A percentile compares a stretch with the other conserved stretches of the same genome.
Conservation (phyloP, 2,329 filamentous ascomycete species). For the Paraphaeosphaeria minitans region DNA sequence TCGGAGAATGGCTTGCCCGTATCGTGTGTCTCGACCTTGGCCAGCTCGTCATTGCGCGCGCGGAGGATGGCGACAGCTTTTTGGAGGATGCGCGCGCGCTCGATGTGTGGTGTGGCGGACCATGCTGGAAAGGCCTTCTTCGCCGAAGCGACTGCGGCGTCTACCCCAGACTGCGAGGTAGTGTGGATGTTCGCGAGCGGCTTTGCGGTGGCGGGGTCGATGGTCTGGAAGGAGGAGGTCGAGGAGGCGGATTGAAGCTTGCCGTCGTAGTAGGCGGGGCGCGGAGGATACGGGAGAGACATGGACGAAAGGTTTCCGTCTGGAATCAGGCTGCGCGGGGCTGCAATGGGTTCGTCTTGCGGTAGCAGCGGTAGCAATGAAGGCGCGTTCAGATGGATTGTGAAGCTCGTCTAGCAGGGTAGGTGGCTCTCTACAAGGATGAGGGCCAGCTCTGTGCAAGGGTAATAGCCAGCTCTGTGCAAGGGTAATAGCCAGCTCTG, state of each 20-base stretch:
- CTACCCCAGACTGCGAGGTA: constrained; percentile 69
- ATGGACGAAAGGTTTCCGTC: constrained; percentile 16
- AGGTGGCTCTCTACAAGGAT: neutral
- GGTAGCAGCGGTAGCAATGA: constrained; percentile 10
- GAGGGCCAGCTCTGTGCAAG: too few relatives aligned
- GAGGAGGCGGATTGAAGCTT: constrained; percentile 66
- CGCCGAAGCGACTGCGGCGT: constrained; percentile 74
- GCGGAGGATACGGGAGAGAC: constrained; percentile 54
- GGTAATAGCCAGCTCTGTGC: too few relatives aligned
- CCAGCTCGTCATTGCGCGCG: constrained; percentile 77
- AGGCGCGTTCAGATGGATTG: constrained; percentile 14
- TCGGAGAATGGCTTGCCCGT: constrained; percentile 87
- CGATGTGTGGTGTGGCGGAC: constrained; percentile 75
- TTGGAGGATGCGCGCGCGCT: constrained; percentile 77
- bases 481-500: too few relatives aligned
- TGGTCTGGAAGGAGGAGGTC: constrained; percentile 68
- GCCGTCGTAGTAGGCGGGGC: constrained; percentile 78
- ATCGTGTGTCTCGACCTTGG: constrained; percentile 78
- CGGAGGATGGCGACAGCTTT: constrained; percentile 76
- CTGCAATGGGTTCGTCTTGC: too few relatives aligned
- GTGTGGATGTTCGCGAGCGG: constrained; percentile 74
- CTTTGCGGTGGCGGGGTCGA: constrained; percentile 74
- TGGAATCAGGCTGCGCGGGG: too few relatives aligned
- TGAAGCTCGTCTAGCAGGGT: neutral
- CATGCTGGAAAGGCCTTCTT: constrained; percentile 73